Evolutionary conservation across 352 stramenopile genomes (phyloP).

Genomic region (Globisporangium camurandrum): DNA sequence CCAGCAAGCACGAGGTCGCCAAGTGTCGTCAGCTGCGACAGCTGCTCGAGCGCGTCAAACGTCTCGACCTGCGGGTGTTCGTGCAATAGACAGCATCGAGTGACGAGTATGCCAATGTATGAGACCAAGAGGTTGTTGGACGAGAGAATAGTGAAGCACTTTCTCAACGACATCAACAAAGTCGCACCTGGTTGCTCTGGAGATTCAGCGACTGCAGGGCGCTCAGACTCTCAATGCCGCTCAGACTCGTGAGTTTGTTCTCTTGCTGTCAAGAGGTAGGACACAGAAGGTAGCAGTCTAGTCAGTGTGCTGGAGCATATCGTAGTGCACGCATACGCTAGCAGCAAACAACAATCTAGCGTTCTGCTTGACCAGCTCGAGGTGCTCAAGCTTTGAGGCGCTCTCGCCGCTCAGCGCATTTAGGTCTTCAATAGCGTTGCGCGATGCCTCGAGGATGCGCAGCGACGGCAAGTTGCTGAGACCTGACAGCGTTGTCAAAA

Average conservation of each 20-base stretch:
- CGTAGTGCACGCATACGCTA: too few relatives aligned
- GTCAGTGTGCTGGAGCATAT: too few relatives aligned
- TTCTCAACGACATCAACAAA: not conserved
- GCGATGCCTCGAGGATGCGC: conserved; percentile 41
- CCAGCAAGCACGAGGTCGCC: conserved; percentile 36
- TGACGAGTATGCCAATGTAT: too few relatives aligned
- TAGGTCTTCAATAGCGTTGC: conserved; percentile 47
- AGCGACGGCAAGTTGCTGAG: conserved; percentile 38
- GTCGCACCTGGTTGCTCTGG: conserved; percentile 56
- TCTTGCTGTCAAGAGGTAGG: conserved; percentile 29
- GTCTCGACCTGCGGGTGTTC: not conserved
- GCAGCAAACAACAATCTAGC: not conserved
- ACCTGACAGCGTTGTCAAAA: conserved; percentile 37
- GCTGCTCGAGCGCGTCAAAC: conserved; percentile 34
- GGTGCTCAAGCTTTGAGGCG: conserved; percentile 32
- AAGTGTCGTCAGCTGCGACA: conserved; percentile 33
- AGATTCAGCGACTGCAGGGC: conserved; percentile 34
- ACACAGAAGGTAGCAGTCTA: not conserved
- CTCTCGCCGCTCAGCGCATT: conserved; percentile 25
- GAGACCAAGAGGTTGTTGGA: too few relatives aligned
- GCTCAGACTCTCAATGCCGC: conserved; percentile 40
- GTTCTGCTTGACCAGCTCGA: conserved; percentile 35
- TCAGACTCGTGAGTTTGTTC: conserved; percentile 54
- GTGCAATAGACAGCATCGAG: too few relatives aligned
- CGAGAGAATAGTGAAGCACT: too few relatives aligned